These are phyloP conservation scores for Penium margaritaceum DNA, from an alignment of 139 green algal genomes.

Conservation along the genomic window DNA sequence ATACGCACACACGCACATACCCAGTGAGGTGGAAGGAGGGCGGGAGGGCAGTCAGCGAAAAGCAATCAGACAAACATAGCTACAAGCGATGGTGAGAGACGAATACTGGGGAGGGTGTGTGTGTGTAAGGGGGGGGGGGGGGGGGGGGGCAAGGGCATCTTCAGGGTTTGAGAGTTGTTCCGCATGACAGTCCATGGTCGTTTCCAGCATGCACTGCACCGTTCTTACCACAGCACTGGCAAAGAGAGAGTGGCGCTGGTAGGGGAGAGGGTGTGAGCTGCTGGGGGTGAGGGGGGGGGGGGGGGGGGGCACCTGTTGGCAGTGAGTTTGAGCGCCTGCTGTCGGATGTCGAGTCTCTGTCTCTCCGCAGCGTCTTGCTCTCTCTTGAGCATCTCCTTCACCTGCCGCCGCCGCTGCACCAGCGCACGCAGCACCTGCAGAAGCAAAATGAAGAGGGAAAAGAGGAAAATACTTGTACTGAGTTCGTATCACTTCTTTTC, in stretches of 20 bases:
- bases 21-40: no score
- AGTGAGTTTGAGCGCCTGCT: conserved; percentile 93
- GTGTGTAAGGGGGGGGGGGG: no score
- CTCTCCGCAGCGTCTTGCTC: conserved; percentile 64
- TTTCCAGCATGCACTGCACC: no score
- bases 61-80: not conserved
- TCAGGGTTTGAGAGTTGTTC: no score
- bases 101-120: no score
- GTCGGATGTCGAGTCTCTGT: conserved; percentile 72
- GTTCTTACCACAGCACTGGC: conserved; percentile 1
- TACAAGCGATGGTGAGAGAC: no score
- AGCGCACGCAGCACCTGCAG: conserved; percentile 56
- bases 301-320: conserved; percentile 77
- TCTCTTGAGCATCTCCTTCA: conserved; percentile 71
- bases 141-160: no score
- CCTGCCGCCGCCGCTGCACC: conserved; percentile 66
- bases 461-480: not conserved
- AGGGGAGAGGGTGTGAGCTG: not conserved
- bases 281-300: not conserved
- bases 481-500: no score
- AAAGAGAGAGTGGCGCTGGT: not conserved
- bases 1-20: not conserved
- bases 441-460: no score
- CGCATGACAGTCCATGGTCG: no score
- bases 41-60: no score